Conservation (phyloP, 2,329 filamentous ascomycete genomes). For the Leptographium galeiforme region DNA sequence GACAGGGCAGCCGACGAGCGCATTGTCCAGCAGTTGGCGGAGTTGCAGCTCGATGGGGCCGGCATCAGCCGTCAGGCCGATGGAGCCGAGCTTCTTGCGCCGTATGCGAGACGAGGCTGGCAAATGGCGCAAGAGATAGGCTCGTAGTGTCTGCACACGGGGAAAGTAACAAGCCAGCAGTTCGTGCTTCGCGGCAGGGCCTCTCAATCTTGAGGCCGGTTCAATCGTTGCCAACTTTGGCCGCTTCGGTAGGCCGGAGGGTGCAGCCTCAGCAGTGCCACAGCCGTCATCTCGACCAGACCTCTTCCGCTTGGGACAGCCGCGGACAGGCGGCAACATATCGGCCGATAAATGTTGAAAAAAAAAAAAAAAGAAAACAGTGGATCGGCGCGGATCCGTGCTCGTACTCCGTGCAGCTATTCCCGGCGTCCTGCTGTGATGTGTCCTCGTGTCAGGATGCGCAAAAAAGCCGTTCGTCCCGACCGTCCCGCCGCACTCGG, state of each 20-base stretch:
- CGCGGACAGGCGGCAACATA: not conserved
- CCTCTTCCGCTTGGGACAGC: not conserved
- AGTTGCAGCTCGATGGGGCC: constrained; percentile 28
- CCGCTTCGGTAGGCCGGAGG: not conserved
- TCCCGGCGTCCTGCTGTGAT: too few relatives aligned
- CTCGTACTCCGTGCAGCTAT: not conserved
- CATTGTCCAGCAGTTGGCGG: constrained; percentile 50
- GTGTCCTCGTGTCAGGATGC: too few relatives aligned
- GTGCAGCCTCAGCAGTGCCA: not conserved
- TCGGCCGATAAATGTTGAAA: too few relatives aligned
- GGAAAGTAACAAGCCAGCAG: constrained; percentile 58
- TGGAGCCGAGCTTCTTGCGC: constrained; percentile 36
- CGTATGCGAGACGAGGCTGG: constrained; percentile 52
- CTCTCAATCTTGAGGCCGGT: not conserved
- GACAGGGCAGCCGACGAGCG: constrained; percentile 45
- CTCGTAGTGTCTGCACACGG: constrained; percentile 51
- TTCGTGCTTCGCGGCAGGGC: constrained; percentile 31
- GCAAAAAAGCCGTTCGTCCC: too few relatives aligned
- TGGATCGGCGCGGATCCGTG: not conserved
- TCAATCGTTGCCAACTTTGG: not conserved
- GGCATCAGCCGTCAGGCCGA: constrained; percentile 1
- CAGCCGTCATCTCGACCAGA: not conserved
- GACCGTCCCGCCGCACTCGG: too few relatives aligned
- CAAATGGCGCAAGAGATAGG: constrained; percentile 54
- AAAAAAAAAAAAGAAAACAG: not conserved